Conservation (phyloP, 495 filamentous ascomycete species). For the Terfezia boudieri region DNA sequence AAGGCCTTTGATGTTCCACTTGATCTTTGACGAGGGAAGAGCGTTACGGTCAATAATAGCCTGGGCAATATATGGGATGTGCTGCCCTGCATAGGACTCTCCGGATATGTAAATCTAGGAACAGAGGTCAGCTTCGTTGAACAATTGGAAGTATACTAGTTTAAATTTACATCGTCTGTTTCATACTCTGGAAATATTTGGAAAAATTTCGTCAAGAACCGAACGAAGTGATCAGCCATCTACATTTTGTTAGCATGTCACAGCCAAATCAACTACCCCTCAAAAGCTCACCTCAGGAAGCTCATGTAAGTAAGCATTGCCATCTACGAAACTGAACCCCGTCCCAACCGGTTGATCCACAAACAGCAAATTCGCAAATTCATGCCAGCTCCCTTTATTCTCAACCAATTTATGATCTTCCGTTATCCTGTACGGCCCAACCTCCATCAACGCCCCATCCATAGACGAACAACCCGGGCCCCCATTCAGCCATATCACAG, state of each 20-base stretch:
- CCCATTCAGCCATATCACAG: slow-evolving; percentile 92
- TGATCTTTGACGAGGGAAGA: slow-evolving; percentile 6
- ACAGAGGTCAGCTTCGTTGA: too few species aligned
- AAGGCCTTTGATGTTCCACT: slow-evolving; percentile 73
- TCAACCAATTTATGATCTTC: slow-evolving; percentile 50
- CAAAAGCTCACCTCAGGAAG: slow-evolving; percentile 32
- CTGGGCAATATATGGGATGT: slow-evolving; percentile 88
- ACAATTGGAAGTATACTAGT: slow-evolving; percentile 1
- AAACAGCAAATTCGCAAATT: slow-evolving; percentile 90
- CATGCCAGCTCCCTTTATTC: slow-evolving; percentile 86
- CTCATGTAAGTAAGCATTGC: slow-evolving; percentile 62
- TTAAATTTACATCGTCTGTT: slow-evolving; percentile 59
- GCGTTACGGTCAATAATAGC: slow-evolving; percentile 66
- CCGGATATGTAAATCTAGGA: slow-evolving; percentile 72
- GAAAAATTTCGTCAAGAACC: slow-evolving; percentile 81
- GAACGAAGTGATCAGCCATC: slow-evolving; percentile 74
- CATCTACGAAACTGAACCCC: slow-evolving; percentile 85
- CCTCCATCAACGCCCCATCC: slow-evolving; percentile 94
- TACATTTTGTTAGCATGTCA: neutral
- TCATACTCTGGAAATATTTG: slow-evolving; percentile 76
- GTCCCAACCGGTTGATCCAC: slow-evolving; percentile 94
- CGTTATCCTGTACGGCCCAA: slow-evolving; percentile 77
- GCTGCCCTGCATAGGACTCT: slow-evolving; percentile 90
- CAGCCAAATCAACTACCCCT: neutral
- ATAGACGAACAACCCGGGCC: slow-evolving; percentile 92